Evolutionary conservation across 2,329 filamentous ascomycete genomes (phyloP), one percentile per base, ranked within the genome.

Genomic region (Harringtonia aguacate): DNA sequence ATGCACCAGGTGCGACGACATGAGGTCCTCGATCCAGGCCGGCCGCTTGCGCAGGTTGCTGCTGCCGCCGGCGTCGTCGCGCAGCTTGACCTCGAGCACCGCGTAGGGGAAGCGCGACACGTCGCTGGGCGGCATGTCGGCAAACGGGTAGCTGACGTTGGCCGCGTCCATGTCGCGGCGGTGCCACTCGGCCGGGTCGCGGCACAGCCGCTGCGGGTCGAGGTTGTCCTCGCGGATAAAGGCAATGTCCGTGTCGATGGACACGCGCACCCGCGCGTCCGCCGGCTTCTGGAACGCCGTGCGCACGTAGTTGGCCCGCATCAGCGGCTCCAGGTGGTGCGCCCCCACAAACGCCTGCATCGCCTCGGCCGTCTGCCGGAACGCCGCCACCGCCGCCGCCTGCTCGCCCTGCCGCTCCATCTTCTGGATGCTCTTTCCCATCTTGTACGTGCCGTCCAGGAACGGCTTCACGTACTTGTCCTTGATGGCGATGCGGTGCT

Each of bases 261-360:
- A 89, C 54, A 98, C 86, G 44, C 92, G 81, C 38, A 98, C 81
- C 18, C 86, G 83, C 61, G 94, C 81, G 59, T 98, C 89, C 14
- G 86, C 79, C 7, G 92, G 92, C 52, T 95, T 95, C 63, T 98
- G 92, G 68, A 97, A 98, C 1, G 92, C 92, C 1, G 88, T 94
- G 49, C 92, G 84, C 33, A 81, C 85, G 61, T 97, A 97, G 64
- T 94, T 95, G 50, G 92, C 92, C 41, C 92, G 80, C 43, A 98
- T 63, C 28, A 95, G 75, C 6, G 92, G 92, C 58, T 90, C 79
- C 15, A 98, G 70, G 44, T 84, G 75, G 56, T 86, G 78, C 39
- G 84, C 73, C 56, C 78, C 76, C 59, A 95, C 79, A 55, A 94
- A 90, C 1, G 72, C 68, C 59, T 95, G 87, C 34, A 97, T 85